Evolutionary conservation across 805 yeast genomes (phyloP), one percentile per base, ranked within the genome.

Genomic region (Myxozyma neglecta): DNA sequence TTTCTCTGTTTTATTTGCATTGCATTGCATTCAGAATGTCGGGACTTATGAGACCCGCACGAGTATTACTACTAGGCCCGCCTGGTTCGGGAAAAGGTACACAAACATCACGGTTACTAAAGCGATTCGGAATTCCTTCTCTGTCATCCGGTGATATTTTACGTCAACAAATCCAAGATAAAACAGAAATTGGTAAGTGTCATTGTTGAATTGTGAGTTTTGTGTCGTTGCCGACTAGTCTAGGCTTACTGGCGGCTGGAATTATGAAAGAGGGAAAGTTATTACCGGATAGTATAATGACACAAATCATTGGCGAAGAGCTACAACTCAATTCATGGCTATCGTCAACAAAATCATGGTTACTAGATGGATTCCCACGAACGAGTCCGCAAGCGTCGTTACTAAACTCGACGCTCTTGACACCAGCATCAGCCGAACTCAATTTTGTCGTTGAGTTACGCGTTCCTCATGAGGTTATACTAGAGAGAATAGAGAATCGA

Each of bases 61-160:
- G 97, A 69, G 74, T 90, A 43, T 79, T 92, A 34, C 77, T 92
- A 8, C 76, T 93, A 32, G 97, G 97, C 2, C 96, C 97, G 0
- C 98, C 98, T 0, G 98, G 98, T 0, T 82, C 97, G 0, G 98
- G 98, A 0, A 92, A 92, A 72, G 97, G 97, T 1, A 92, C 98
- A 0, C 89, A 88, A 67, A 88, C 97, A 0, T 75, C 87, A 1
- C 80, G 85, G 61, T 77, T 92, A 4, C 72, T 87, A 61, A 80
- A 82, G 55, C 74, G 76, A 45, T 80, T 87, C 1, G 69, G 71
- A 4, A 73, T 92, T 24, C 72, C 79, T 13, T 77, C 93, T 0
- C 75, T 93, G 8, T 85, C 96, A 0, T 87, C 96, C 0, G 98
- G 98, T 1, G 97, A 92, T 74, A 75, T 90, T 5, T 76, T 92